These are phyloP conservation scores for Viridothelium virens DNA, from an alignment of 495 filamentous ascomycete species.

Conservation along the genomic window DNA sequence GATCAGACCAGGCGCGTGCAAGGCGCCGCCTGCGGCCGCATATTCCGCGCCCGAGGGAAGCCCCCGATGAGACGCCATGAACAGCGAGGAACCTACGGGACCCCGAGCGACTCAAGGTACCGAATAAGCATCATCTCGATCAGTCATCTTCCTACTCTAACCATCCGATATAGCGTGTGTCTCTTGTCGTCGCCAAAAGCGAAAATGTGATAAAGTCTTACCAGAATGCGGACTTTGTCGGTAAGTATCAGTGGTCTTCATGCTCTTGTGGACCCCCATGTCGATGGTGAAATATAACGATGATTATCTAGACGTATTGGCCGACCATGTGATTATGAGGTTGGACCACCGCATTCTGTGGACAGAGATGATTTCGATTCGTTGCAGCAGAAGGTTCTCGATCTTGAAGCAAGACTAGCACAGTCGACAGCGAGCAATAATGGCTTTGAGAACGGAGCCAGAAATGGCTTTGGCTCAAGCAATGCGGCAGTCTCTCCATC, in stretches of 20 bases:
- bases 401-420: slow-evolving; percentile 32
- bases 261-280: neutral
- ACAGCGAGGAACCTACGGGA: neutral
- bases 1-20: neutral
- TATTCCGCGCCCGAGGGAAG: neutral
- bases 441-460: slow-evolving; percentile 3
- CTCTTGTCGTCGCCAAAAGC: slow-evolving; percentile 39
- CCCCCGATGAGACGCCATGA: neutral
- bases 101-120: slow-evolving; percentile 6
- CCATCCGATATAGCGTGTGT: slow-evolving; percentile 14
- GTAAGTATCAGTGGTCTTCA: neutral
- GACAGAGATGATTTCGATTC: slow-evolving; percentile 34
- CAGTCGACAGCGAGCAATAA: slow-evolving; percentile 26
- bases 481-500: neutral
- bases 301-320: slow-evolving; percentile 30
- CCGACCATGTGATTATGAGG: slow-evolving; percentile 39
- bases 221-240: slow-evolving; percentile 32
- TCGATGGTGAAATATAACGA: neutral
- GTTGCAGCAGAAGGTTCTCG: slow-evolving; percentile 34
- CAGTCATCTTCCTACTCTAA: neutral
- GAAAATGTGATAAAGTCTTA: slow-evolving; percentile 44
- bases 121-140: neutral
- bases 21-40: slow-evolving; percentile 9
- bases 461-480: slow-evolving; percentile 9
- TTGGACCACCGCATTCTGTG: slow-evolving; percentile 31